Base-by-base conservation (phyloP, 2,329 filamentous ascomycete genomes). In the Alternaria sp. region DNA sequence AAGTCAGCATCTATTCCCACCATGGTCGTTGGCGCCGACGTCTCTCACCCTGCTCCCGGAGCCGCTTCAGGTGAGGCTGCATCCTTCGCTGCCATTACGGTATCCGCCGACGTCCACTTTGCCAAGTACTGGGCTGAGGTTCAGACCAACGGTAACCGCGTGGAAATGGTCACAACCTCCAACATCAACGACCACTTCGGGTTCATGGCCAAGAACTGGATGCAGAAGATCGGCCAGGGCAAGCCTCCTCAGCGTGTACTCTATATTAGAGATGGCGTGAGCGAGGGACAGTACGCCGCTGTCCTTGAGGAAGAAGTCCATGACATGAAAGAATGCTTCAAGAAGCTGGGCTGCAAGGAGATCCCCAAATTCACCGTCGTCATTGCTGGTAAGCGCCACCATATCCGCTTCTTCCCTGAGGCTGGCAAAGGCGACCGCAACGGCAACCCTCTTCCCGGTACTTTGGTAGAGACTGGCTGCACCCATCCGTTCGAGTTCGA, bases 211-310 rank as follows among this genome's bases (percentile, higher is more conserved):
- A 81, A 82, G 20, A 80, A 86, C 46, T 98, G 94, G 92, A 83
- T 86, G 28, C 73, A 81, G 15, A 85, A 81, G 3, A 82, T 87
- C 56, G 85, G 85, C 20, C 80, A 82, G 2, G 86, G 87, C n/a
- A 77, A 78, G 25, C 73, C 84, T 15, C 94, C 95, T 0, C 71
- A 86, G n/a, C 89, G 94, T 41, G 85, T 99, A 60, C 92, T 96
- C 71, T 98, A 97, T 81, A 91, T 98, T 80, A 92, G 96, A 18
- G 96, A 99, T 72, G 96, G 96, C 70, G 93, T 98, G 1, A 90
- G 90, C 0, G 93, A 97, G 72, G 92, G 2, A 0, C 92, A 98
- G 75, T 97, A 96, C 71, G 81, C 86, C 1, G 88, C 93, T 25
- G 91, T 99, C 0, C 82, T 99, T 10, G 84, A 92, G 2, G 83